phyloP scores from a whole-genome alignment of 2,329 filamentous ascomycete species.

The Beauveria varroae region DNA sequence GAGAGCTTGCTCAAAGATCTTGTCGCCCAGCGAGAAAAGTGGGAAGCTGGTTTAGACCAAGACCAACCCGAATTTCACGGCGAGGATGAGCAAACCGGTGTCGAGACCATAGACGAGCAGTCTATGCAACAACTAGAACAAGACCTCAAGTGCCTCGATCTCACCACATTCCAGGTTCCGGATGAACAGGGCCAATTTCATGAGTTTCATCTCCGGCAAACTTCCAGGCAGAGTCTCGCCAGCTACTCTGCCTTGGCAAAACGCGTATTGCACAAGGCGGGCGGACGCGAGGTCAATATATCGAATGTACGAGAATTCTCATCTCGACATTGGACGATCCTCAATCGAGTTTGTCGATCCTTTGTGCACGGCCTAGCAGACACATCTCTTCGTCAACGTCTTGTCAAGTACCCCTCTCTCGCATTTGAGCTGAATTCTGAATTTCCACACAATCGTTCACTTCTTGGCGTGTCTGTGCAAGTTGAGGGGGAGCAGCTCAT shows the following conservation, averaged over 20 bases:
- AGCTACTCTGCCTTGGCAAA: constrained; percentile 44
- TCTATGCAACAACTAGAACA: not conserved
- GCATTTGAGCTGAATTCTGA: constrained; percentile 23
- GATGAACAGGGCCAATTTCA: constrained; percentile 14
- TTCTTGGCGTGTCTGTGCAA: constrained; percentile 46
- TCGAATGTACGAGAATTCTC: constrained; percentile 38
- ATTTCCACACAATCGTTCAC: constrained; percentile 34
- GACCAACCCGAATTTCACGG: constrained; percentile 29
- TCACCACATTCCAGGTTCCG: constrained; percentile 18
- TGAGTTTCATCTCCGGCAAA: constrained; percentile 33
- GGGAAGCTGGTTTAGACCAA: constrained; percentile 52
- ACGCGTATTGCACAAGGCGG: constrained; percentile 39
- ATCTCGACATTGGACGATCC: constrained; percentile 36
- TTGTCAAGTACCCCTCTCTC: constrained; percentile 42
- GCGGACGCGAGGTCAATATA: constrained; percentile 42
- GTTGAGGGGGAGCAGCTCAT: constrained; percentile 49
- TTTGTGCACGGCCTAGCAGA: constrained; percentile 49
- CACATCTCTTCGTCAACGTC: constrained; percentile 32
- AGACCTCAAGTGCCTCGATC: not conserved
- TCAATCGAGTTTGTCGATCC: constrained; percentile 44
- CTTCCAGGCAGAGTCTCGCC: constrained; percentile 31
- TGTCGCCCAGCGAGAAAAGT: constrained; percentile 58
- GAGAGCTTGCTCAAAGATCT: constrained; percentile 53
- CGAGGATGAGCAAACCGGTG: constrained; percentile 26
- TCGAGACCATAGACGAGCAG: constrained; percentile 20